Percentiles rank a stretch among this genome's conserved stretches.
Conservation (phyloP, 1,284 basidiomycete species). For the Pyrrhoderma lamaoense region DNA sequence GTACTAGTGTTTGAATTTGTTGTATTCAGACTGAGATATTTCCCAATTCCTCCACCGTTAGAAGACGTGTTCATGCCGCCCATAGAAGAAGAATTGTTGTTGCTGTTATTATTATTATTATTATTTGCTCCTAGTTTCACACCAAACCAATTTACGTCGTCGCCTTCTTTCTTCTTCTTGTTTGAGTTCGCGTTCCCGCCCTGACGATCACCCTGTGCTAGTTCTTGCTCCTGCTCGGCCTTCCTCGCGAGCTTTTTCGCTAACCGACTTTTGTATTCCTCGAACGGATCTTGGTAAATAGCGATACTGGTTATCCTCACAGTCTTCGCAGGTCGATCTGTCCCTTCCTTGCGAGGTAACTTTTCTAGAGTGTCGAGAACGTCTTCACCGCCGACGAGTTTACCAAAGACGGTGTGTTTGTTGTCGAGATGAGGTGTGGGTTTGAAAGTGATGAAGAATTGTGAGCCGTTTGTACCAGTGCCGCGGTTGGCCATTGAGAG, state of each 20-base stretch:
- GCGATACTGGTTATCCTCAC: constrained; percentile 73
- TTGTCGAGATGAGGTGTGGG: constrained; percentile 72
- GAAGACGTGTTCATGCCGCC: too few species aligned
- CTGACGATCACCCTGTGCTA: constrained; percentile 21
- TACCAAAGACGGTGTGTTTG: constrained; percentile 95
- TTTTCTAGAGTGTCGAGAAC: constrained; percentile 81
- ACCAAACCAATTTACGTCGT: constrained; percentile 81
- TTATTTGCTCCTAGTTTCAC: constrained; percentile 54
- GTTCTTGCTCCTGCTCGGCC: constrained; percentile 43
- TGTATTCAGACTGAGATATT: constrained; percentile 53
- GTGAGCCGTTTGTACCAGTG: constrained; percentile 77
- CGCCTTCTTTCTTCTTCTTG: constrained; percentile 41
- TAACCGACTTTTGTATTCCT: constrained; percentile 72
- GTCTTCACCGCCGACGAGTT: constrained; percentile 90
- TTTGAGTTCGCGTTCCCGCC: neutral
- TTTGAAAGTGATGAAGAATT: constrained; percentile 88
- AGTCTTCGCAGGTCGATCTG: constrained; percentile 79
- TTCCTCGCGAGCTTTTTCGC: constrained; percentile 66
- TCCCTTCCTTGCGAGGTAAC: constrained; percentile 73
- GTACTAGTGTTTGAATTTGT: too few species aligned
- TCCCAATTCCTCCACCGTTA: constrained; percentile 51
- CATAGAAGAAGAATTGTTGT: constrained; percentile 8
- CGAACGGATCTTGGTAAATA: constrained; percentile 82
- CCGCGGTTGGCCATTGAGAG: constrained; percentile 94
- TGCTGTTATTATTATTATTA: constrained; percentile 22